Base-by-base conservation (phyloP, 148 eudicot genomes). In the Rheum nobile region DNA sequence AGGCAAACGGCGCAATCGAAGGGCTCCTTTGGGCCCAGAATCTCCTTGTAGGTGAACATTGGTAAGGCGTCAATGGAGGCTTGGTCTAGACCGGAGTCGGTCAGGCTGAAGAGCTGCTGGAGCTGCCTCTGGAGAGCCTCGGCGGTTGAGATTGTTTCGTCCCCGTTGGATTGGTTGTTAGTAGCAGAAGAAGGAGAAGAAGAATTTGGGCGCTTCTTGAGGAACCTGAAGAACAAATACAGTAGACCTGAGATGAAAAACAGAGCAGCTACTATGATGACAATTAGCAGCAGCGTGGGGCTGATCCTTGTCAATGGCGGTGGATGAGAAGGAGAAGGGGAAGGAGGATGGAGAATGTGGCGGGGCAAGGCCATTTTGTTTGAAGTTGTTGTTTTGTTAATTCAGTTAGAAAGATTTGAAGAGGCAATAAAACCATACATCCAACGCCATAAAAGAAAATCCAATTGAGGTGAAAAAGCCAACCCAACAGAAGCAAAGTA, bases 21-120 rank as follows among this genome's bases (percentile, higher is more conserved):
- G 2, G 87, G 87, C 44, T 84, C 84, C 24, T 81, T 84, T 3
- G 42, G 31, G 38, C 83, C 87, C 43, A 79, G 72, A 12, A 81
- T 77, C 4, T 79, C 84, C 43, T 77, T 79, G 61, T 81, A 84
- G 46, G 72, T 24, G 46, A 84, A 84, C 24, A 81, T 72, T 6
- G 86, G 87, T 6, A 84, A 59, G 14, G 84, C 75, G 70, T 84
- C 87, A 11, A 84, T 84, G 37, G 77, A 59, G 12, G 82, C 78
- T 68, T 79, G 82, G 42, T 84, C 87, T 17, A 84, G 70, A 31
- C 84, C 87, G 12, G 79, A 79, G 55, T 81, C 87, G 47, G 77
- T 82, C 22, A 85, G 65, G 72, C 78, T 80, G 71, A 88, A 85
- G 29, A 88, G 86, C 76, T 88, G 87, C 48, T 85, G 88, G 0